Conservation (phyloP, 23 red algal species). For the Gracilaria vermiculophylla region DNA sequence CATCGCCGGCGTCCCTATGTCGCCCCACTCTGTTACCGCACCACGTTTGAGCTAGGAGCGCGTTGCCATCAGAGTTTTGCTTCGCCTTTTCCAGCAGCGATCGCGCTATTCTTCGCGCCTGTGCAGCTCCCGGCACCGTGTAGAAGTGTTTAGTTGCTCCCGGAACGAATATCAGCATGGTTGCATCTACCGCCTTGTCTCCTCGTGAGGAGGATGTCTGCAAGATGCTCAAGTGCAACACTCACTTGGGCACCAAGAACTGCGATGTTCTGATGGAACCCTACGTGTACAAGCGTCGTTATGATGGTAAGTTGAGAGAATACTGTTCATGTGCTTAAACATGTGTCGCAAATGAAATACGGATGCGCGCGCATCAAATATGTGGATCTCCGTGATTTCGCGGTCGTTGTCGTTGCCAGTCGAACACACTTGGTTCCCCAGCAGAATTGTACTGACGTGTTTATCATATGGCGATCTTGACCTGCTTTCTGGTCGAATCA, state of each 20-base stretch:
- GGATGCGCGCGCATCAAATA: neutral
- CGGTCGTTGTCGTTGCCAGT: too few relatives aligned
- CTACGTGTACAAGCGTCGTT: slow-evolving; percentile 90
- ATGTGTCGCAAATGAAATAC: neutral
- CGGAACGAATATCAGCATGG: slow-evolving; percentile 6
- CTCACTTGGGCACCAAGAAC: slow-evolving; percentile 99
- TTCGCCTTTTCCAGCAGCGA: neutral
- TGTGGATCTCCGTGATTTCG: neutral
- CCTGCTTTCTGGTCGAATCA: too few relatives aligned
- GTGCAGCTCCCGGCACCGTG: neutral
- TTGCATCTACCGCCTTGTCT: slow-evolving; percentile 25
- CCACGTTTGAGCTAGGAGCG: neutral
- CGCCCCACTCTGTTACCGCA: neutral
- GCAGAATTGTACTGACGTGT: too few relatives aligned
- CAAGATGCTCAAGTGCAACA: slow-evolving; percentile 98
- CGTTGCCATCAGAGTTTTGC: neutral
- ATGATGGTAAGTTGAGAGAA: slow-evolving; percentile 68
- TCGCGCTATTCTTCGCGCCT: neutral
- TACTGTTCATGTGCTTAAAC: neutral
- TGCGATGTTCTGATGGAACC: slow-evolving; percentile 98
- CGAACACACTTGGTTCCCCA: too few relatives aligned
- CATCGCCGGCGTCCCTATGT: neutral
- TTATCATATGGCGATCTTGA: too few relatives aligned
- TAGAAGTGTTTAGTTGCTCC: neutral
- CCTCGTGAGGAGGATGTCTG: slow-evolving; percentile 88